These are phyloP conservation scores for Dioscorea zingiberensis DNA, from an alignment of 106 monocot species.

Conservation along the genomic window DNA sequence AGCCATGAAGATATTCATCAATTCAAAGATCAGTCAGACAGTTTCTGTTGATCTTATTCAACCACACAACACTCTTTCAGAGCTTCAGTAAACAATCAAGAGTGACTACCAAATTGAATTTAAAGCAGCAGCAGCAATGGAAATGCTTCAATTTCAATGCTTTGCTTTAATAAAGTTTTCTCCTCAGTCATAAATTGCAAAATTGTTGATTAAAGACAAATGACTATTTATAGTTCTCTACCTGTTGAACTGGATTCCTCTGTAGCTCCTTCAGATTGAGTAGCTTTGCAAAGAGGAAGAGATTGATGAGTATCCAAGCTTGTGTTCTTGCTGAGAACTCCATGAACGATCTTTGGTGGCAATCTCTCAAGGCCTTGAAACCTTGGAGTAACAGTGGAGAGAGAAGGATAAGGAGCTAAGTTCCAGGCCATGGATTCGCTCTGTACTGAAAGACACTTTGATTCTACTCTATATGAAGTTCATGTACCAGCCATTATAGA, in stretches of 20 bases:
- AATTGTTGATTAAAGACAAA: too few species aligned
- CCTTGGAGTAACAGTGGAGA: slow-evolving; percentile 6
- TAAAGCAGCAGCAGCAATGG: too few species aligned
- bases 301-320: slow-evolving; percentile 5
- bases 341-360: neutral
- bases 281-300: slow-evolving; percentile 12
- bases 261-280: slow-evolving; percentile 16
- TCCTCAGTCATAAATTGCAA: neutral
- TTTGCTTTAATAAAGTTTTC: neutral
- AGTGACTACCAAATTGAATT: too few species aligned
- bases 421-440: slow-evolving; percentile 37
- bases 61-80: too few species aligned
- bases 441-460: neutral
- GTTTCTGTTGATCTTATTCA: too few species aligned
- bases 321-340: slow-evolving; percentile 7
- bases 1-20: too few species aligned
- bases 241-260: slow-evolving; percentile 15
- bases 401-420: slow-evolving; percentile 27
- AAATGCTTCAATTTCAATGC: neutral
- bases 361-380: slow-evolving; percentile 6
- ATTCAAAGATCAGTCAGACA: too few species aligned
- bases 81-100: too few species aligned
- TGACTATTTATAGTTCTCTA: neutral
- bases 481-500: slow-evolving; percentile 1
- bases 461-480: neutral